Evolutionary conservation across 345 rosid genomes (phyloP), one percentile per base, ranked within the genome.

Genomic region (Syzygium grande): DNA sequence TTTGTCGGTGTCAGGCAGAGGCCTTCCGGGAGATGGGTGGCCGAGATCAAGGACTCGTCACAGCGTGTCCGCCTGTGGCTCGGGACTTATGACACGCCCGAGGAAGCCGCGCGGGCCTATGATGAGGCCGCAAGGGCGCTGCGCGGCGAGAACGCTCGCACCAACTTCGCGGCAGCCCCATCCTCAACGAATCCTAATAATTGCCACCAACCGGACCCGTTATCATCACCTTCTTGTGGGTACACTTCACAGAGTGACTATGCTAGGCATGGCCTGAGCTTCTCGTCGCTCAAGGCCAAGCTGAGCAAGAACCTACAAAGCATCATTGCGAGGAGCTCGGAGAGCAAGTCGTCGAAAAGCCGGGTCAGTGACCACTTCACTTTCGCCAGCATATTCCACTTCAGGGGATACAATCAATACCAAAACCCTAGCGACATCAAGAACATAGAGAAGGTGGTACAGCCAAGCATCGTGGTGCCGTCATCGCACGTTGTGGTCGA

Each of bases 21-120:
- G 58, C 97, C 97, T 0, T 95, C 96, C 0, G 97, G 97, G 16
- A 90, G 94, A 90, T 95, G 97, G 97, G 97, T 95, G 13, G 96
- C 96, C 3, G 97, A 95, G 87, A 95, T 95, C 87, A 95, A 95
- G 91, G 97, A 95, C 90, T 93, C 97, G 0, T 93, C 97, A 17
- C 97, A 94, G 51, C 93, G 93, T 8, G 95, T 92, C 27, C 89
- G 97, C 58, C 84, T 95, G 49, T 95, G 97, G 97, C 91, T 95
- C 1, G 97, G 97, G 54, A 95, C 97, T 2, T 95, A 95, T 4
- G 96, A 95, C 84, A 92, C 95, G 2, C 93, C 97, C 21, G 97
- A 95, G 89, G 97, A 93, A 86, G 97, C 97, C 2, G 97, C 97
- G 9, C 88, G 94, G 61, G 95, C 94, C 14, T 95, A 95, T 5